Base-by-base conservation (phyloP, 2,329 filamentous ascomycete species). In the Knoxdaviesia proteae region DNA sequence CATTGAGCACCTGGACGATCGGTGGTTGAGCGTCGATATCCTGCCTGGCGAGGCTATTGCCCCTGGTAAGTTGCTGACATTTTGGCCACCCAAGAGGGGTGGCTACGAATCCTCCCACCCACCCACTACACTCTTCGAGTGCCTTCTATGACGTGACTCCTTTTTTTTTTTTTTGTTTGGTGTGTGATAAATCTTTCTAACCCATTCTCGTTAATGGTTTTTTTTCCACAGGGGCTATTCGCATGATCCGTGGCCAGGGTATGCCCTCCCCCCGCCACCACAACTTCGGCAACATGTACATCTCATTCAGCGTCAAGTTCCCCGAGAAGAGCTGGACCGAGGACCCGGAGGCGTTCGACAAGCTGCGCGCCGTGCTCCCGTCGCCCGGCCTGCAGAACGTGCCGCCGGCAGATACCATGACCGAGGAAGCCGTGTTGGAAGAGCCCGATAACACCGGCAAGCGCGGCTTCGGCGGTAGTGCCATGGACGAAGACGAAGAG, bases 221-320 rank as follows among this genome's bases (percentile, higher is more conserved):
- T 20, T 20, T 3, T 20, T 20, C 36, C 44, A 44, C 52, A 94
- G 90, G 83, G 52, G 69, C 84, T 50, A 74, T 96, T 58, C 96
- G 94, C 68, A 81, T 94, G 62, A 79, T 98, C 54, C 83, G 84
- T 50, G 87, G 86, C 49, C 90, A 98, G 64, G 90, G 90, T 59
- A 98, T 98, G 90, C 90, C 90, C 37, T 92, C 90, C 4, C 81
- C 76, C 62, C 77, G 90, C 53, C 90, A 96, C 62, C 90, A 98
- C 68, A 83, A 96, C 62, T 77, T 74, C 56, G 90, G 90, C 55
- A 94, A 98, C 65, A 69, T 98, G 53, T 98, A 90, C 68, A 86
- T 98, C 56, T 84, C 93, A 58, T 98, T 98, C 66, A 79, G 83
- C 55, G 86, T 98, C 63, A 94, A 93, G 65, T 96, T 98, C 72